Base-by-base conservation (phyloP, 2,329 filamentous ascomycete species). In the Knufia petricola region DNA sequence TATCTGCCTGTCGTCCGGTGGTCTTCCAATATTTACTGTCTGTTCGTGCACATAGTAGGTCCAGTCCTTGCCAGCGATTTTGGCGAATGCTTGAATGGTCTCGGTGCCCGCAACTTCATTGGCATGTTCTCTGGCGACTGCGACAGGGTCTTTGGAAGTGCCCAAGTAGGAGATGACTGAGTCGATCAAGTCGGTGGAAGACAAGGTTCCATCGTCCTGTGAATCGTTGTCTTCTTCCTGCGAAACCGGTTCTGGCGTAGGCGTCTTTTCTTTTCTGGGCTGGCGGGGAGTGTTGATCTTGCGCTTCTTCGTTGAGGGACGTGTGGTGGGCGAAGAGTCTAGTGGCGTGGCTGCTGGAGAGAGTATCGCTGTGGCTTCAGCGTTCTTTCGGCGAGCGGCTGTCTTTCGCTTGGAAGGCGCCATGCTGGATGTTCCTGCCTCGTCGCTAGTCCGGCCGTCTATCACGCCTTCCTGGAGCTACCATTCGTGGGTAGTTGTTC, bases 1-100 rank as follows among this genome's bases (percentile, higher is more conserved):
- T 23, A 38, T 42, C 23, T 42, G 32, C 41, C 67, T 63, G 46
- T 71, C 67, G 52, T 74, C 71, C 13, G 70, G 69, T 38, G 70
- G 68, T 43, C 71, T 69, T 10, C 71, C 71, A 49, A 74, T 72
- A 51, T 70, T 72, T 55, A 74, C 63, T 54, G 69, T 63, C 38
- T 71, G 60, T n/a, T 65, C 66, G 50, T 71, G 69, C 51, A 74
- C 69, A 58, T 72, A 74, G 55, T 73, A 74, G 15, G 72, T 74
- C 71, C 71, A 74, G 53, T 70, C 67, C 53, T 69, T 65, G 46
- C 71, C 71, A 44, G 69, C 70, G 50, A 74, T 69, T 56, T 73
- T 73, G 21, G 71, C 71, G 55, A 72, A 74, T 28, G 71, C 71
- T 46, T 67, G 66, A 50, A 74, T 67, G 40, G 69, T 71, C 48